These are phyloP conservation scores for Achaetomium macrosporum DNA, from an alignment of 2,329 filamentous ascomycete species.

Conservation along the genomic window DNA sequence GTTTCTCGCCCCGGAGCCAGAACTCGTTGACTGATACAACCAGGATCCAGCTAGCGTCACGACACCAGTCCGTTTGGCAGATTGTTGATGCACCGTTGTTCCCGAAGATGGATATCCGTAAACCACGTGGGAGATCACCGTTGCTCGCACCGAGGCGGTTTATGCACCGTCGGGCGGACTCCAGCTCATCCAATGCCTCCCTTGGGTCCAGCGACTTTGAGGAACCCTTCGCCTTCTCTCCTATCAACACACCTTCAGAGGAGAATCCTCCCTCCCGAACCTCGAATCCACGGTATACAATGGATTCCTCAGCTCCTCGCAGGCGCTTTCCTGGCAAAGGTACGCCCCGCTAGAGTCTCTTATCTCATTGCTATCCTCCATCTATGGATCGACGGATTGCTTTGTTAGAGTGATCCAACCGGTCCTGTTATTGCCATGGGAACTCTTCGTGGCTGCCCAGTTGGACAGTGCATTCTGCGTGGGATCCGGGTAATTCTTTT, in stretches of 20 bases:
- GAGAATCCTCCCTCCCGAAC: constrained; percentile 15
- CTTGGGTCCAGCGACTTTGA: constrained; percentile 25
- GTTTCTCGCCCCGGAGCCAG: too few relatives aligned
- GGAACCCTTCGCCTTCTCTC: constrained; percentile 34
- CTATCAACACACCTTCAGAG: constrained; percentile 28
- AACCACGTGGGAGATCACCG: constrained; percentile 28
- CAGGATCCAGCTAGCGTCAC: too few relatives aligned
- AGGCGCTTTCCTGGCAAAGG: constrained; percentile 16
- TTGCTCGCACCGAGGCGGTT: constrained; percentile 39
- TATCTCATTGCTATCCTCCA: background rate
- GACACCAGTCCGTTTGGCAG: too few relatives aligned
- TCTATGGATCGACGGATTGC: background rate
- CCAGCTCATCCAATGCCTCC: constrained; percentile 35
- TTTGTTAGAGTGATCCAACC: too few relatives aligned
- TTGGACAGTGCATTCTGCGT: too few relatives aligned
- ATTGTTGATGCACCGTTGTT: background rate
- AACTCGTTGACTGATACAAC: too few relatives aligned
- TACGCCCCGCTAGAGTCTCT: constrained; percentile 3
- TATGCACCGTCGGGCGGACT: constrained; percentile 31
- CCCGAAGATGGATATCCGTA: background rate
- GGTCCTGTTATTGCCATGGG: too few relatives aligned
- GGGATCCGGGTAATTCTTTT: background rate
- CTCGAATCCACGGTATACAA: constrained; percentile 2
- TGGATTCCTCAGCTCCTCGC: constrained; percentile 1
- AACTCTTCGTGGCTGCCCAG: too few relatives aligned